Conservation (phyloP, 768 basidiomycete genomes). For the Leccinum obscurum region DNA sequence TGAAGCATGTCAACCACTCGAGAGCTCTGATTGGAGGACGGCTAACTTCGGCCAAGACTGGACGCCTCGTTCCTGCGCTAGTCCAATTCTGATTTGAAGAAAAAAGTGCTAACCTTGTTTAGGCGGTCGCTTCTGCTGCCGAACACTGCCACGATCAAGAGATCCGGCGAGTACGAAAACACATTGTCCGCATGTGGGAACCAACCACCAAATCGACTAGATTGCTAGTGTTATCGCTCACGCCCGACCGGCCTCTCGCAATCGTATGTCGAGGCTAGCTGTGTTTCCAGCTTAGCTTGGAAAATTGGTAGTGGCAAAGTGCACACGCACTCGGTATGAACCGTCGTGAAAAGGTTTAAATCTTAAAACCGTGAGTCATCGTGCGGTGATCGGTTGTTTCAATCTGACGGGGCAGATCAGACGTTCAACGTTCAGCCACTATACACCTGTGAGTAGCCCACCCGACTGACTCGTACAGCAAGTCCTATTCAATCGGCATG, state of each 20-base stretch:
- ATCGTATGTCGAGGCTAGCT: background rate
- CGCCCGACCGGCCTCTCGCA: background rate
- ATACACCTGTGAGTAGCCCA: background rate
- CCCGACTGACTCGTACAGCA: background rate
- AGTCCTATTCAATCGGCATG: background rate
- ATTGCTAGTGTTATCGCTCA: background rate
- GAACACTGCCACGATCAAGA: background rate
- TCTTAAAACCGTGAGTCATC: conserved; percentile 3
- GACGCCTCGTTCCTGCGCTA: background rate
- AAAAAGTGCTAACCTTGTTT: background rate
- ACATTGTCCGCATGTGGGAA: background rate
- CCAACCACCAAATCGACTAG: background rate
- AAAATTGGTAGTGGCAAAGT: background rate
- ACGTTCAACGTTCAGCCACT: conserved; percentile 14
- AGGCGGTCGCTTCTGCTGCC: background rate
- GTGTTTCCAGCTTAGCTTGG: background rate
- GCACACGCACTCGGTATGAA: background rate
- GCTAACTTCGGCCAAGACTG: background rate
- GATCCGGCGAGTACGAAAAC: background rate
- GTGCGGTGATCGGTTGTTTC: conserved; percentile 12
- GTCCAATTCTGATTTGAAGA: background rate
- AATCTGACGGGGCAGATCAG: conserved; percentile 10
- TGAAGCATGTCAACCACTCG: background rate
- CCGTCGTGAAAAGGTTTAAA: conserved; percentile 3
- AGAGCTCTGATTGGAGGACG: background rate